Conservation (phyloP, 2,329 filamentous ascomycete genomes). For the Alternaria hordeiaustralica region DNA sequence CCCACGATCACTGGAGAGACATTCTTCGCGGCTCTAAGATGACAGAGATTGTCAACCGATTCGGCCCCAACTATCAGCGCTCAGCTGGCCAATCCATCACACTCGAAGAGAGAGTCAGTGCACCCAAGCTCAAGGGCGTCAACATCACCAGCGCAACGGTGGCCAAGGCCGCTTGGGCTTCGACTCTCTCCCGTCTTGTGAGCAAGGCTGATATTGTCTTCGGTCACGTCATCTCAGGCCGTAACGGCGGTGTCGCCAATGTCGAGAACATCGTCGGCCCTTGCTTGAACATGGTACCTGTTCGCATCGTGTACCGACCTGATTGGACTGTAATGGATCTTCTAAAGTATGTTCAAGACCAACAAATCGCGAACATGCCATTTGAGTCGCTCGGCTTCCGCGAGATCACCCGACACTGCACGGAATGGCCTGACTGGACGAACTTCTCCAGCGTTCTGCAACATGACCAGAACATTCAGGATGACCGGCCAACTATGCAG, state of each 20-base stretch:
- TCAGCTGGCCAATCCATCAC: slow-evolving; percentile 39
- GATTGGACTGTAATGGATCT: slow-evolving; percentile 48
- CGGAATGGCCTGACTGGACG: slow-evolving; percentile 47
- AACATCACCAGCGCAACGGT: slow-evolving; percentile 52
- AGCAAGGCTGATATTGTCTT: slow-evolving; percentile 52
- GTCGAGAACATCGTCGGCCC: slow-evolving; percentile 51
- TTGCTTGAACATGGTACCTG: slow-evolving; percentile 53
- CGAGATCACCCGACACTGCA: slow-evolving; percentile 44
- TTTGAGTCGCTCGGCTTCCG: slow-evolving; percentile 45
- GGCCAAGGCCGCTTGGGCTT: slow-evolving; percentile 56
- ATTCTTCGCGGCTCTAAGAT: slow-evolving; percentile 42
- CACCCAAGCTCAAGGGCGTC: slow-evolving; percentile 28
- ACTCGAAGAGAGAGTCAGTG: slow-evolving; percentile 32
- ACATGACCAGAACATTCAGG: slow-evolving; percentile 42
- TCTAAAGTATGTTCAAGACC: slow-evolving; percentile 51
- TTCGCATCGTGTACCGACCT: slow-evolving; percentile 46
- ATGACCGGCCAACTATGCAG: slow-evolving; percentile 56
- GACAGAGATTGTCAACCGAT: slow-evolving; percentile 42
- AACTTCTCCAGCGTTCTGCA: slow-evolving; percentile 45
- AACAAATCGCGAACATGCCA: slow-evolving; percentile 51
- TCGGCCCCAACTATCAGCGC: slow-evolving; percentile 42
- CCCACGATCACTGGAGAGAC: slow-evolving; percentile 42
- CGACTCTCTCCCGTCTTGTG: slow-evolving; percentile 48
- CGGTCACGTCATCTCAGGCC: slow-evolving; percentile 51
- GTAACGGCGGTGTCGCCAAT: slow-evolving; percentile 46